These are phyloP conservation scores for Jaapia argillacea DNA, from an alignment of 768 basidiomycete genomes.

Conservation along the genomic window DNA sequence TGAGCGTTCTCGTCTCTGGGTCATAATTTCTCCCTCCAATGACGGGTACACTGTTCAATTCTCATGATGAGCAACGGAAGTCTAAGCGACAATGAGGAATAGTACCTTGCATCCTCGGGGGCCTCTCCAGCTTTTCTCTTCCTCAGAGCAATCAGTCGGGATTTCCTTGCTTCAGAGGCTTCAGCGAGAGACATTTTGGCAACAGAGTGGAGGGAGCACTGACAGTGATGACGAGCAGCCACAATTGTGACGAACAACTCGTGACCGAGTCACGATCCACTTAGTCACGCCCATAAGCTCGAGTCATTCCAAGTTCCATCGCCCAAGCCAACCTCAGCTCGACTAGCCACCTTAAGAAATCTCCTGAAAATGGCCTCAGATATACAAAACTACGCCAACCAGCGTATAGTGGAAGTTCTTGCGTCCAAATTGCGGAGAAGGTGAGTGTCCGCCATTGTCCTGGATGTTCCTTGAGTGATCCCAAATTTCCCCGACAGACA, in stretches of 20 bases:
- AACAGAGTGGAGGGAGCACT: background rate
- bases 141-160: slow-evolving; percentile 67
- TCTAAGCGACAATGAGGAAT: slow-evolving; percentile 10
- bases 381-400: slow-evolving; percentile 26
- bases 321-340: too few relatives aligned
- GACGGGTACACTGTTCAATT: slow-evolving; percentile 22
- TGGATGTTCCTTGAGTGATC: slow-evolving; percentile 9
- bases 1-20: slow-evolving; percentile 71
- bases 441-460: slow-evolving; percentile 30
- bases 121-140: slow-evolving; percentile 57
- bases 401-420: slow-evolving; percentile 57
- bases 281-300: too few relatives aligned
- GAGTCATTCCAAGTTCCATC: too few relatives aligned
- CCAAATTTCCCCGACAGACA: slow-evolving; percentile 42
- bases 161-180: slow-evolving; percentile 73
- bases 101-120: slow-evolving; percentile 33
- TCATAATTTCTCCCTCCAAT: slow-evolving; percentile 82
- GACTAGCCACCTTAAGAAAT: too few relatives aligned
- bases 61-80: background rate
- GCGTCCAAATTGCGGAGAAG: slow-evolving; percentile 63
- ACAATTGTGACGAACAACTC: too few relatives aligned
- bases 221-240: background rate
- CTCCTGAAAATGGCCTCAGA: slow-evolving; percentile 36
- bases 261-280: too few relatives aligned
- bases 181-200: slow-evolving; percentile 55